These are phyloP conservation scores for Bipolaris bicolor DNA, from an alignment of 2,329 filamentous ascomycete genomes.

Conservation along the genomic window DNA sequence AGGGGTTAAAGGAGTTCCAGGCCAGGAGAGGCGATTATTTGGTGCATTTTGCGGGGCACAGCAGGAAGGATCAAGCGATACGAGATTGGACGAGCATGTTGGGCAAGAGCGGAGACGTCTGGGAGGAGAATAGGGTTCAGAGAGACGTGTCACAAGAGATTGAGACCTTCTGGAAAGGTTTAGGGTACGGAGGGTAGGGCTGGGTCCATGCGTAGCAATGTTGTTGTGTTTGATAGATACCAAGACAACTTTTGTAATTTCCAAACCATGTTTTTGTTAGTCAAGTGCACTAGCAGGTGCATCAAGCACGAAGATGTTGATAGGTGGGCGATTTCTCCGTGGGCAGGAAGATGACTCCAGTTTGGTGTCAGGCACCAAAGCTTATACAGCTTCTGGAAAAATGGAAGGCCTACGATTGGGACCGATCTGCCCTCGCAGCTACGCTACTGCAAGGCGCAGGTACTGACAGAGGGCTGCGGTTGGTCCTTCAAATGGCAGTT, in stretches of 20 bases:
- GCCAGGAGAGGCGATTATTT: conserved; percentile 51
- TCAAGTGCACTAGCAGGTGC: too few relatives aligned
- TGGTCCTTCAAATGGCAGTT: not conserved
- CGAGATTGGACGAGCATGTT: conserved; percentile 40
- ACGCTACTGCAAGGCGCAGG: not conserved
- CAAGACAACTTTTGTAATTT: not conserved
- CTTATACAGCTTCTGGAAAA: not conserved
- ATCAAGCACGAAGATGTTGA: too few relatives aligned
- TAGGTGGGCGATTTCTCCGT: too few relatives aligned
- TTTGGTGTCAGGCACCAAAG: too few relatives aligned
- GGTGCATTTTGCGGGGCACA: conserved; percentile 53
- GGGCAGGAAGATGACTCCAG: too few relatives aligned
- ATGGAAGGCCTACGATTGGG: not conserved
- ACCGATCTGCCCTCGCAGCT: not conserved
- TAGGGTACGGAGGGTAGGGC: conserved; percentile 2
- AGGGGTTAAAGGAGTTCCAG: conserved; percentile 45
- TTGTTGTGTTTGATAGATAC: not conserved
- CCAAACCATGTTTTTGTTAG: too few relatives aligned
- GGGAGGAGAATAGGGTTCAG: conserved; percentile 26
- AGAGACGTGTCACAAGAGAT: conserved; percentile 35
- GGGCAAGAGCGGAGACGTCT: conserved; percentile 28
- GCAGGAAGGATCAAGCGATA: conserved; percentile 44
- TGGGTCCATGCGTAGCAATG: not conserved
- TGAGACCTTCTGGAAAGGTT: conserved; percentile 28
- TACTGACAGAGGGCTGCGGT: too few relatives aligned